Conservation (phyloP, 2,329 filamentous ascomycete species). For the Colletotrichum spaethianum region DNA sequence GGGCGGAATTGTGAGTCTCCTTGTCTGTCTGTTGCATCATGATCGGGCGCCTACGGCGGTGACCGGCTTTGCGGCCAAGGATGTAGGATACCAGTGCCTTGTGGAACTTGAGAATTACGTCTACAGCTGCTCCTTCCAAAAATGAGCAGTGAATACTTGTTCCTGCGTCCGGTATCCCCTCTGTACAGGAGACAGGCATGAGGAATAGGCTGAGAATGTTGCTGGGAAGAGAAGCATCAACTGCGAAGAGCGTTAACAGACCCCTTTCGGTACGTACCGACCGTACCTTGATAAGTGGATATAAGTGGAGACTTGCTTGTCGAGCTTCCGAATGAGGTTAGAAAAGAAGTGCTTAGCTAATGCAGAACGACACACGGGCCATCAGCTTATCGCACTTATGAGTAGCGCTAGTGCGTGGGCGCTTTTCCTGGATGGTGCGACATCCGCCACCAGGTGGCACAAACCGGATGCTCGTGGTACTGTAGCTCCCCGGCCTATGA, state of each 20-base stretch:
- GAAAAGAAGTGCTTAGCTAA: not conserved
- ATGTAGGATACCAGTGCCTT: too few species aligned
- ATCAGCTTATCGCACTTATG: slow-evolving; percentile 31
- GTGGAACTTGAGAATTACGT: not conserved
- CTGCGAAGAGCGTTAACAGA: not conserved
- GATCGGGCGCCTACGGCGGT: slow-evolving; percentile 4
- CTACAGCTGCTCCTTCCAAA: not conserved
- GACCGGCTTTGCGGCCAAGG: not conserved
- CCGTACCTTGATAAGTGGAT: not conserved
- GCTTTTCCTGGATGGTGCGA: not conserved
- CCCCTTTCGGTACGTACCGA: slow-evolving; percentile 1
- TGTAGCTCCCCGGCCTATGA: not conserved
- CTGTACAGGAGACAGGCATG: not conserved
- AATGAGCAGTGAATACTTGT: not conserved
- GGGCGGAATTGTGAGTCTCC: not conserved
- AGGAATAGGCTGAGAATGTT: not conserved
- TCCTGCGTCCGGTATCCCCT: not conserved
- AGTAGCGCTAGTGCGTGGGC: slow-evolving; percentile 3
- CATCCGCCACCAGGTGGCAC: not conserved
- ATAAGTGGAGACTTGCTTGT: not conserved
- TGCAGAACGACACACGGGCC: slow-evolving; percentile 3
- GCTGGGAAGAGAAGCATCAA: not conserved
- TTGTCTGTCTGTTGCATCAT: not conserved
- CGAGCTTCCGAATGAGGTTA: slow-evolving; percentile 24
- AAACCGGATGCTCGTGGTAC: not conserved